These are phyloP conservation scores for Parastagonospora nodorum DNA, from an alignment of 2,329 filamentous ascomycete species.

Conservation along the genomic window DNA sequence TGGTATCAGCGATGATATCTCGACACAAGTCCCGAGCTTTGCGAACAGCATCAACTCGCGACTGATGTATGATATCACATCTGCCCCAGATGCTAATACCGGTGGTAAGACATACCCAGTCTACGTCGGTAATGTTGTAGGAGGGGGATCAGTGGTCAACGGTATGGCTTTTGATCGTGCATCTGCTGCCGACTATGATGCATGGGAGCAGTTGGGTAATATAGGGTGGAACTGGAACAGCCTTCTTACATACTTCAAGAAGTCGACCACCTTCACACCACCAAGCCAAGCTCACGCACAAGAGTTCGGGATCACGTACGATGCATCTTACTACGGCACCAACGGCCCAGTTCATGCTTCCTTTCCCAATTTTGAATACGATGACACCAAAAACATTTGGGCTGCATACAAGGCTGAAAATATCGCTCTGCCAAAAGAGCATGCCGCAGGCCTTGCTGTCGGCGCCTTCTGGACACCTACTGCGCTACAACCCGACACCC, in stretches of 20 bases:
- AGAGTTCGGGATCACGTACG: conserved; percentile 31
- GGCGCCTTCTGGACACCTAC: conserved; percentile 39
- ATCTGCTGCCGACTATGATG: conserved; percentile 51
- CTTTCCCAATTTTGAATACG: conserved; percentile 32
- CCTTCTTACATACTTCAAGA: conserved; percentile 39
- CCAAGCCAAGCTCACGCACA: conserved; percentile 12
- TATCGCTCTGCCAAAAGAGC: conserved; percentile 27
- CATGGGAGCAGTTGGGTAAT: conserved; percentile 64
- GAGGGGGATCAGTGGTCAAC: conserved; percentile 46
- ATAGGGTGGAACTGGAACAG: conserved; percentile 47
- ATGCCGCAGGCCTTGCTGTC: conserved; percentile 32
- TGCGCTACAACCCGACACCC: conserved; percentile 25
- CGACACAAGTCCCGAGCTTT: conserved; percentile 26
- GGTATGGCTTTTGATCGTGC: conserved; percentile 48
- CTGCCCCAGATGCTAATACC: conserved; percentile 22
- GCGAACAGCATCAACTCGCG: conserved; percentile 27
- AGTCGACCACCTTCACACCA: conserved; percentile 32
- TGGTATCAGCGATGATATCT: conserved; percentile 24
- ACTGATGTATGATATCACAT: conserved; percentile 32
- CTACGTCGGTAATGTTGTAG: conserved; percentile 35
- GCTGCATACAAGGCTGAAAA: conserved; percentile 22
- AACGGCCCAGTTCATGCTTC: conserved; percentile 31
- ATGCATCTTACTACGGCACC: conserved; percentile 28
- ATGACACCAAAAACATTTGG: conserved; percentile 25
- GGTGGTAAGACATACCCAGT: conserved; percentile 19